Conservation (phyloP, 1,284 basidiomycete genomes). For the Trametes hirsuta region DNA sequence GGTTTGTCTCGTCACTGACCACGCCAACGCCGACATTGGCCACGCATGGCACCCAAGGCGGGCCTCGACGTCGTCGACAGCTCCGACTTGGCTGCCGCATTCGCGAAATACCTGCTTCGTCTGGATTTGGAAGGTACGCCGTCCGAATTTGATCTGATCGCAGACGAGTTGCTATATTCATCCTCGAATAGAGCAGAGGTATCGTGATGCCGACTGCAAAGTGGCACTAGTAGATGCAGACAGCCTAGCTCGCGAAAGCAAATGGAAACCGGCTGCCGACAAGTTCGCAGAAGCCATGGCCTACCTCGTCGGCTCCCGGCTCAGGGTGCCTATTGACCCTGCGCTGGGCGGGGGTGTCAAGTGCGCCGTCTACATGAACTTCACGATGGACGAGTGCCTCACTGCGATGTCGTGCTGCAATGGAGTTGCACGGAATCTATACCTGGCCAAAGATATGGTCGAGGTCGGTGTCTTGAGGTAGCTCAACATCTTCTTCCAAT, state of each 20-base stretch:
- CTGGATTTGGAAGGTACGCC: constrained; percentile 5
- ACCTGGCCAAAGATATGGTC: not conserved
- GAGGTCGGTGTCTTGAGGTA: constrained; percentile 3
- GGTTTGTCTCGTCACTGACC: too few relatives aligned
- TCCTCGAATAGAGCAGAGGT: not conserved
- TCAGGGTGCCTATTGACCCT: constrained; percentile 12
- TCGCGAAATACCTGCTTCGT: constrained; percentile 1
- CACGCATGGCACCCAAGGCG: not conserved
- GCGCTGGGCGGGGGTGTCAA: constrained; percentile 18
- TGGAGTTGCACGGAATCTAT: constrained; percentile 14
- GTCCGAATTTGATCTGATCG: not conserved
- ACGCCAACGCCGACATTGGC: too few relatives aligned
- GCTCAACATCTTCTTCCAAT: not conserved
- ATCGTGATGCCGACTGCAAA: constrained; percentile 16
- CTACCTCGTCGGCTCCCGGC: constrained; percentile 8
- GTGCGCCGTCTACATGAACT: constrained; percentile 12
- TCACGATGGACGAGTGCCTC: constrained; percentile 23
- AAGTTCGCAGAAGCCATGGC: constrained; percentile 14
- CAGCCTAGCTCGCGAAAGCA: constrained; percentile 7
- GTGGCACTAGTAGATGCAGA: constrained; percentile 9
- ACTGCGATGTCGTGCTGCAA: constrained; percentile 24
- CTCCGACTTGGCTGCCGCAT: constrained; percentile 8
- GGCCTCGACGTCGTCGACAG: constrained; percentile 6
- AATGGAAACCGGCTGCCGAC: constrained; percentile 8
- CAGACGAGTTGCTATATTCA: not conserved